Evolutionary conservation across 305 asterid genomes (phyloP).

Genomic region (Petunia hybrid): DNA sequence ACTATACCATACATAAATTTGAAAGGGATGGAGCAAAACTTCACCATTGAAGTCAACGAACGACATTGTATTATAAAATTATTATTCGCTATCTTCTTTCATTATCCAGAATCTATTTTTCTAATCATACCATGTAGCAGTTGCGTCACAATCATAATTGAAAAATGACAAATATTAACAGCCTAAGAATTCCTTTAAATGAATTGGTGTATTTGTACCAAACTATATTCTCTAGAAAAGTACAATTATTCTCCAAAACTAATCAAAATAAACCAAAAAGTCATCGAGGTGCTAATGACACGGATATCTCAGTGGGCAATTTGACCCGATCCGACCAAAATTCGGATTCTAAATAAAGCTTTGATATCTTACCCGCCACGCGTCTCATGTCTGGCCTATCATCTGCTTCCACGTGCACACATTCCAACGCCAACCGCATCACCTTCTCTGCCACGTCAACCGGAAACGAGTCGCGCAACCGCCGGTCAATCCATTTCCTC

Average conservation of each 20-base stretch:
- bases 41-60: background rate
- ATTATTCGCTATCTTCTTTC: background rate
- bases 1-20: no score
- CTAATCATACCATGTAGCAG: background rate
- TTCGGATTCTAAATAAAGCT: constrained; percentile 70
- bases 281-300: constrained; percentile 67
- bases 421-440: constrained; percentile 67
- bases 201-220: background rate
- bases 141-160: constrained; percentile 4
- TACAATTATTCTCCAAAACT: background rate
- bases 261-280: background rate
- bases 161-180: background rate
- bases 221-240: background rate
- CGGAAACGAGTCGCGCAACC: constrained; percentile 90
- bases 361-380: constrained; percentile 90
- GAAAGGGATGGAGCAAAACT: background rate
- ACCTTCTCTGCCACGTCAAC: constrained; percentile 80
- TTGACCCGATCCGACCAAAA: constrained; percentile 70
- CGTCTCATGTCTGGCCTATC: constrained; percentile 89
- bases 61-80: background rate
- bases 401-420: constrained; percentile 78
- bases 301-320: constrained; percentile 71
- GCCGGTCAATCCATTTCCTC: constrained; percentile 86
- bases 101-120: constrained; percentile 3
- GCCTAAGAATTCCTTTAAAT: background rate